phyloP scores from a whole-genome alignment of 345 rosid species.

The Dipteronia dyeriana region DNA sequence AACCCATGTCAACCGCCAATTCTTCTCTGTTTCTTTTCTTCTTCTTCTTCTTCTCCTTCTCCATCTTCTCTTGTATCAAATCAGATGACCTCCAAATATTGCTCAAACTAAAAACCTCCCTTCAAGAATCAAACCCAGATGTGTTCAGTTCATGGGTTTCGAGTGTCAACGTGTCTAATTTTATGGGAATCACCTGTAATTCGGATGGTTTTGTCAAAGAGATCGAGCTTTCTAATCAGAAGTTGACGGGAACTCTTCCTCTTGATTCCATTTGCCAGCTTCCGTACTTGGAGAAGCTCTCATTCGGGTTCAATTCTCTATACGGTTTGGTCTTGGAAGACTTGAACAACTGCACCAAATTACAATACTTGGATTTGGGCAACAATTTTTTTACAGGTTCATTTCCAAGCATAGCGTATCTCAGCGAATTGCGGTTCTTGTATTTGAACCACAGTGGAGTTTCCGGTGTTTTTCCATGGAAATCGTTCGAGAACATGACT shows the following conservation, averaged over 20 bases:
- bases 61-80: constrained; percentile 20
- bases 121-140: constrained; percentile 30
- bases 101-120: constrained; percentile 46
- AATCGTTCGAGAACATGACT: constrained; percentile 52
- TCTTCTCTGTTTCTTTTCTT: constrained; percentile 25
- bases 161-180: constrained; percentile 34
- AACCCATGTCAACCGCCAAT: constrained; percentile 31
- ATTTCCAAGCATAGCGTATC: constrained; percentile 60
- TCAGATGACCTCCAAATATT: constrained; percentile 64
- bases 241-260: constrained; percentile 50
- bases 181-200: constrained; percentile 68
- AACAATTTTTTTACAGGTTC: constrained; percentile 63
- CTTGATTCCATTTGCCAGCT: constrained; percentile 62
- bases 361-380: constrained; percentile 71
- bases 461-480: constrained; percentile 75
- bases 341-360: constrained; percentile 50
- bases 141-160: constrained; percentile 60
- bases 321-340: constrained; percentile 41
- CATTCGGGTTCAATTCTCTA: constrained; percentile 64
- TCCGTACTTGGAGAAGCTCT: constrained; percentile 54
- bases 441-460: constrained; percentile 62
- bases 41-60: constrained; percentile 38
- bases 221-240: constrained; percentile 61
- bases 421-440: constrained; percentile 50
- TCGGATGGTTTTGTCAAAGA: constrained; percentile 45